A percentile compares a stretch with the other conserved stretches of the same genome.
phyloP scores from a whole-genome alignment of 352 stramenopile species.

The Pythium aristosporum region DNA sequence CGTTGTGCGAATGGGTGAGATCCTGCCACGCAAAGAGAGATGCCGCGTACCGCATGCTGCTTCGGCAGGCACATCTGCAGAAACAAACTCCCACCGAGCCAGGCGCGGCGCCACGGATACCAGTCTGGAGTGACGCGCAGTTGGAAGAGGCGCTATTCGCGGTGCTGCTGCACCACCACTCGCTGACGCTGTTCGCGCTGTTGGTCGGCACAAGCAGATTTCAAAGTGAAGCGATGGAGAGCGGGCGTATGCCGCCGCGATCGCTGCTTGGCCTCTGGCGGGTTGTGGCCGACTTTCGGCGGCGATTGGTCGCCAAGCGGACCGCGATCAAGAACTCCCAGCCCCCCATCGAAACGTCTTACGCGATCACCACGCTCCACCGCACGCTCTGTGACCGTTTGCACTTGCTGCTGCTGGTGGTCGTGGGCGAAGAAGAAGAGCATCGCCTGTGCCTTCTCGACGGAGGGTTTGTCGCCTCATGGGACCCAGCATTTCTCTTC shows the following conservation, averaged over 20 bases:
- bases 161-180: conserved; percentile 56
- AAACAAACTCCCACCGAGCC: background rate
- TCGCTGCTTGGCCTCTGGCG: conserved; percentile 45
- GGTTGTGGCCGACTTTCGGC: conserved; percentile 46
- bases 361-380: conserved; percentile 1
- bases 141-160: conserved; percentile 64
- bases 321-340: conserved; percentile 25
- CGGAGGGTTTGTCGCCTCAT: conserved; percentile 25
- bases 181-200: conserved; percentile 29
- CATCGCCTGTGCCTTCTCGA: conserved; percentile 24
- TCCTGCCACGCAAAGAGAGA: conserved; percentile 48
- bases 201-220: conserved; percentile 25
- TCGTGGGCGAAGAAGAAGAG: conserved; percentile 25
- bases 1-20: conserved; percentile 61
- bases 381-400: conserved; percentile 11
- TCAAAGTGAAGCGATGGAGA: background rate
- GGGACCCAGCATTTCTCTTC: conserved; percentile 21
- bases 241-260: conserved; percentile 2
- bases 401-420: conserved; percentile 20
- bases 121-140: conserved; percentile 7
- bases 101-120: background rate
- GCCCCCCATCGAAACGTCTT: background rate
- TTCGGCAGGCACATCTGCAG: conserved; percentile 38
- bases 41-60: conserved; percentile 66
- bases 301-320: conserved; percentile 24